Evolutionary conservation across 192 early-diverging fungal species (phyloP).

Genomic region (Backusella westeae): DNA sequence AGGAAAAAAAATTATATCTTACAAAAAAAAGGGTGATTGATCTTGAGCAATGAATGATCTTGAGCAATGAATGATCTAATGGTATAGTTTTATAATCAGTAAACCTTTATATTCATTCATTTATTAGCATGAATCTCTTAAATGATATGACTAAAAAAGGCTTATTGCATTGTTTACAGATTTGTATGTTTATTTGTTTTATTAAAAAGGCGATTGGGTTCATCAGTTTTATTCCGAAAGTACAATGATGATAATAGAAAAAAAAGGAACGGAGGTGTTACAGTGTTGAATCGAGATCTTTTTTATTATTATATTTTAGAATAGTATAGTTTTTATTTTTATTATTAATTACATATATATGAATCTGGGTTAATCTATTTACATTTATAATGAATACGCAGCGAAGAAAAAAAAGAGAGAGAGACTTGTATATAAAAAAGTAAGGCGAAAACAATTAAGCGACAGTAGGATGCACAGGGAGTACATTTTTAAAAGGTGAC

Average conservation of each 20-base stretch:
- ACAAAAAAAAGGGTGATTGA: neutral
- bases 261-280: neutral
- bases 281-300: neutral
- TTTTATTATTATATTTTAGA: neutral
- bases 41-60: neutral
- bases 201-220: neutral
- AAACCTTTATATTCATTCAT: neutral
- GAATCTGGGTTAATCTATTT: neutral
- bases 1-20: neutral
- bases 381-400: neutral
- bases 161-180: neutral
- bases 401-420: neutral
- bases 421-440: neutral
- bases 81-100: neutral
- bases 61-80: neutral
- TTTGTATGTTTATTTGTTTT: neutral
- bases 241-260: neutral
- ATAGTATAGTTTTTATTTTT: neutral
- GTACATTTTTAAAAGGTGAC: slow-evolving; percentile 10
- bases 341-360: slow-evolving; percentile 5
- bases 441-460: slow-evolving; percentile 1
- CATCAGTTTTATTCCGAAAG: neutral
- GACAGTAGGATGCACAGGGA: slow-evolving; percentile 2
- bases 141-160: neutral
- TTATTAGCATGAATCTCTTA: neutral